phyloP scores from a whole-genome alignment of 805 yeast genomes.

The Candida tibetensis region DNA sequence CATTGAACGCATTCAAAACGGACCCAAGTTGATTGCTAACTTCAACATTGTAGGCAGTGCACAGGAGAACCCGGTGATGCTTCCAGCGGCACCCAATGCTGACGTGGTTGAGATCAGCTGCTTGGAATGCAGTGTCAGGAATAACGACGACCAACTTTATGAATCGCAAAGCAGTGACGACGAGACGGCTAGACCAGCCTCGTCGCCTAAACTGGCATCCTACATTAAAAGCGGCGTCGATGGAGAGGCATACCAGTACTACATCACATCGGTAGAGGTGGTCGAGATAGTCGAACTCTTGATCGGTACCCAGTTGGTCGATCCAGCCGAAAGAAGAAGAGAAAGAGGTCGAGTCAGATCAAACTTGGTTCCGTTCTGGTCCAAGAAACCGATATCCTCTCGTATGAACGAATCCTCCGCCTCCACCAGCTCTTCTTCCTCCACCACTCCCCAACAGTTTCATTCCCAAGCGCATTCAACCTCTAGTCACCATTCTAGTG shows the following conservation, averaged over 20 bases:
- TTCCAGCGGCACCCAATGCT: constrained; percentile 32
- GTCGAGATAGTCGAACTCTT: constrained; percentile 61
- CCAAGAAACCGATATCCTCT: constrained; percentile 55
- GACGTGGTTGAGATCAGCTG: constrained; percentile 61
- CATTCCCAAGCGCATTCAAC: constrained; percentile 3
- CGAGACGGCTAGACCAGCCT: constrained; percentile 10
- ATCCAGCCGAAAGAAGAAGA: constrained; percentile 52
- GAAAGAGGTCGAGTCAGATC: constrained; percentile 68
- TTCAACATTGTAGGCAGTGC: constrained; percentile 55
- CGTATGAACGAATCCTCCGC: constrained; percentile 28
- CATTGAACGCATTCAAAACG: constrained; percentile 52
- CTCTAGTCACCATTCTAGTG: constrained; percentile 1
- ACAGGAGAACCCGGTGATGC: constrained; percentile 40
- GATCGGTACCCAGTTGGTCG: constrained; percentile 48
- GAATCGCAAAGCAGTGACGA: constrained; percentile 23
- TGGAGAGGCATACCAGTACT: constrained; percentile 35
- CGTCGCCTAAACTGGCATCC: constrained; percentile 4
- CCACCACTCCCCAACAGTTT: constrained; percentile 4
- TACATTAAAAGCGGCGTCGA: constrained; percentile 18
- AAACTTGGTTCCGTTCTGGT: constrained; percentile 67
- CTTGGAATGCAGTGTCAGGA: constrained; percentile 41
- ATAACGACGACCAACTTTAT: constrained; percentile 29
- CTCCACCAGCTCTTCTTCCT: constrained; percentile 9
- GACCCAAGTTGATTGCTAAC: constrained; percentile 44
- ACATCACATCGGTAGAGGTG: constrained; percentile 66